Conservation (phyloP, 176 grass and related monocot genomes). For the Oryza glumipatula region DNA sequence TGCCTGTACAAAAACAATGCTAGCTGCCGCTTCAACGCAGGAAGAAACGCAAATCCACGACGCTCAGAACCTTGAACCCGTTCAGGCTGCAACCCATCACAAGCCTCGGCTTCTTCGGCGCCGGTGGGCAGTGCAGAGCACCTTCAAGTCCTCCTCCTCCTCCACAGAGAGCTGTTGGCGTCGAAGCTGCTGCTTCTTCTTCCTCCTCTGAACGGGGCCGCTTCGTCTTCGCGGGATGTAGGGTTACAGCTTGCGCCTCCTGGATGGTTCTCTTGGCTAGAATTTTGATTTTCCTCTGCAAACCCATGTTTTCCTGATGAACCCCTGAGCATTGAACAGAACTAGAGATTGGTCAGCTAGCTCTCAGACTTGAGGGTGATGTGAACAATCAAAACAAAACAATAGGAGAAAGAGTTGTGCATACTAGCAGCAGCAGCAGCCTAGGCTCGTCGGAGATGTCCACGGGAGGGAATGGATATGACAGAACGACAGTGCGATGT, state of each 20-base stretch:
- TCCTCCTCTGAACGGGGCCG: not conserved
- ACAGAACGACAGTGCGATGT: not conserved
- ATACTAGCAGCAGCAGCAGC: slow-evolving; percentile 25
- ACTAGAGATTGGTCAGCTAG: too few species aligned
- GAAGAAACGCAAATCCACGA: slow-evolving; percentile 44
- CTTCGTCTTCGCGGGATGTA: slow-evolving; percentile 14
- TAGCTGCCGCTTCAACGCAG: slow-evolving; percentile 20
- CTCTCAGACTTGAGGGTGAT: too few species aligned
- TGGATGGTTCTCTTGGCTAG: slow-evolving; percentile 24
- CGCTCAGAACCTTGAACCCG: slow-evolving; percentile 43
- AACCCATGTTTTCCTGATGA: slow-evolving; percentile 25
- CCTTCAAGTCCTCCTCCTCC: not conserved
- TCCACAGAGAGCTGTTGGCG: not conserved
- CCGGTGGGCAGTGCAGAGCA: slow-evolving; percentile 9
- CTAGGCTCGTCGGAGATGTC: slow-evolving; percentile 2
- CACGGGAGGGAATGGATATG: not conserved
- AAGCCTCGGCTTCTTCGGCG: slow-evolving; percentile 48
- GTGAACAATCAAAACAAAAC: not conserved
- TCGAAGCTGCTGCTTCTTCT: not conserved
- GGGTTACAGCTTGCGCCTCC: not conserved
- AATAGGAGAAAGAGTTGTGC: not conserved
- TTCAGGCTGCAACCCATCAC: slow-evolving; percentile 37
- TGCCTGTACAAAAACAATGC: not conserved
- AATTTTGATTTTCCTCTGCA: slow-evolving; percentile 35
- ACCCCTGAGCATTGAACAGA: too few species aligned